Percentiles rank a stretch among this genome's conserved stretches.
phyloP scores from a whole-genome alignment of 208 protist species.

The Leishmania lainsoni region DNA sequence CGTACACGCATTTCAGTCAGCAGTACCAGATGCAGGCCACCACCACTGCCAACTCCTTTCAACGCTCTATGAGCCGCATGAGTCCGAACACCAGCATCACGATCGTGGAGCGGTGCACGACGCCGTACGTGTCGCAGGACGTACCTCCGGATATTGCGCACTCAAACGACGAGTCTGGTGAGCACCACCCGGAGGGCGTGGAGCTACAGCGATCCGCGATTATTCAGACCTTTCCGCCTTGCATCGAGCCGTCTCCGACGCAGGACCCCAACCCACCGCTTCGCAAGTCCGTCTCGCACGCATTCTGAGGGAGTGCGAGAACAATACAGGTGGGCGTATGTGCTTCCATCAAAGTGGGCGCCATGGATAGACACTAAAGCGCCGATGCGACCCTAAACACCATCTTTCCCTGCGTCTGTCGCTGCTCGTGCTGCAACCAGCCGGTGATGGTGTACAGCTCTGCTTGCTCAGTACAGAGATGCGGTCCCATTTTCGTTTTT shows the following conservation, averaged over 20 bases:
- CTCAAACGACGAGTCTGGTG: conserved; percentile 53
- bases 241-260: conserved; percentile 73
- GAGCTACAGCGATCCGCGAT: conserved; percentile 72
- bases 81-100: conserved; percentile 18
- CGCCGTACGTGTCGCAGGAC: conserved; percentile 44
- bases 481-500: neutral
- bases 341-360: neutral
- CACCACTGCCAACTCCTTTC: conserved; percentile 20
- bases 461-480: neutral
- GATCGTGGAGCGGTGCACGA: conserved; percentile 37
- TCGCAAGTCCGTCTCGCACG: conserved; percentile 63
- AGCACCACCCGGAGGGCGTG: conserved; percentile 60
- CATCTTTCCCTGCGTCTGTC: neutral
- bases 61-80: conserved; percentile 39
- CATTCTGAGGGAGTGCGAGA: conserved; percentile 19
- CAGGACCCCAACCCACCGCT: conserved; percentile 74
- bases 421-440: neutral
- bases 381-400: neutral
- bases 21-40: conserved; percentile 5
- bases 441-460: neutral
- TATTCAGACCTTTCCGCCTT: conserved; percentile 55
- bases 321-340: neutral
- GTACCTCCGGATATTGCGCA: conserved; percentile 58
- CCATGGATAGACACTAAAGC: neutral
- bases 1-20: neutral